These are phyloP conservation scores for Phytophthora idaei DNA, from an alignment of 352 stramenopile species.

Conservation along the genomic window DNA sequence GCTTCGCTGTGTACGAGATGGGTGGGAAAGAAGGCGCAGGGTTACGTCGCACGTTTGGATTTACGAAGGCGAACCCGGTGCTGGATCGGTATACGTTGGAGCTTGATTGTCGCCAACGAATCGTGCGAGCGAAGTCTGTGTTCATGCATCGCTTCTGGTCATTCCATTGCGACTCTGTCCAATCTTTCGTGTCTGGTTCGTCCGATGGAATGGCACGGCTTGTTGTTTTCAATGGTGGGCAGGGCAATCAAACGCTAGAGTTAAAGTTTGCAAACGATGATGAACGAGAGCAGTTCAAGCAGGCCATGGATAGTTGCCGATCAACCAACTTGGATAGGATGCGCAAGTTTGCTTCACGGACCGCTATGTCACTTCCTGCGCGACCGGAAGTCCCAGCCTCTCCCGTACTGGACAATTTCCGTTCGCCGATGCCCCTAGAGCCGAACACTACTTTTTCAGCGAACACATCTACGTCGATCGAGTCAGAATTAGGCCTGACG, in stretches of 20 bases:
- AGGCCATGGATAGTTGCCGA: constrained; percentile 60
- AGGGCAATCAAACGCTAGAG: constrained; percentile 63
- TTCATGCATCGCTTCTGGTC: constrained; percentile 86
- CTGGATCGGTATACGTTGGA: constrained; percentile 83
- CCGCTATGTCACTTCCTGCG: constrained; percentile 28
- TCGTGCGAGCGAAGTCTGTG: constrained; percentile 81
- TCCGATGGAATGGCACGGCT: constrained; percentile 49
- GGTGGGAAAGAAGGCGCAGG: constrained; percentile 59
- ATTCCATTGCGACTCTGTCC: constrained; percentile 76
- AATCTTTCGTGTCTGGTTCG: constrained; percentile 48
- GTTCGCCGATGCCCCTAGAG: constrained; percentile 22
- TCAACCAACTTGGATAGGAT: constrained; percentile 49
- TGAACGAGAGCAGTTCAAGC: constrained; percentile 67
- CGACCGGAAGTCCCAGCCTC: constrained; percentile 29
- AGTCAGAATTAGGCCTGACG: constrained; percentile 28
- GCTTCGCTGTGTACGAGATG: constrained; percentile 80
- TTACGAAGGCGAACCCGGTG: constrained; percentile 71
- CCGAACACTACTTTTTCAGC: constrained; percentile 32
- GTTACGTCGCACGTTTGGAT: constrained; percentile 66
- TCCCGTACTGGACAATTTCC: constrained; percentile 31
- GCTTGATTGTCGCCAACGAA: constrained; percentile 70
- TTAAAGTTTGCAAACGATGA: constrained; percentile 80
- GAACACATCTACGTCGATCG: constrained; percentile 24
- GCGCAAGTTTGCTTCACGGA: constrained; percentile 35
- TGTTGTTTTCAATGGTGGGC: constrained; percentile 60